Evolutionary conservation across 2,329 filamentous ascomycete genomes (phyloP).

Genomic region (Fusarium lateritium): DNA sequence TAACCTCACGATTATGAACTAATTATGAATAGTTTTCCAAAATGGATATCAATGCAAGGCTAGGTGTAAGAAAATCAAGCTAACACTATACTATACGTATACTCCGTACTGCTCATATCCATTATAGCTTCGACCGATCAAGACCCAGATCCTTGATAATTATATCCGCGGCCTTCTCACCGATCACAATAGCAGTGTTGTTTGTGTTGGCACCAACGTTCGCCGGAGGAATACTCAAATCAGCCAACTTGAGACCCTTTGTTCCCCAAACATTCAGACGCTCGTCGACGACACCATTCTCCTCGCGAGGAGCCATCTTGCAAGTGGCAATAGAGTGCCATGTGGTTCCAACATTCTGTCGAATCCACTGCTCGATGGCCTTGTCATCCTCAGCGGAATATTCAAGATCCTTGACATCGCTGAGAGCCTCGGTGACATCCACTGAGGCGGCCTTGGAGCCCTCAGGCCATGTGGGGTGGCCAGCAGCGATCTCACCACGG

Average conservation of each 20-base stretch:
- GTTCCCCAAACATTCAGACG: conserved; percentile 61
- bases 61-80: neutral
- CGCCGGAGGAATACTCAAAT: conserved; percentile 55
- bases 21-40: neutral
- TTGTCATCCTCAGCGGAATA: conserved; percentile 67
- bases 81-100: neutral
- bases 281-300: conserved; percentile 57
- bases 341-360: conserved; percentile 58
- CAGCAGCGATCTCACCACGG: conserved; percentile 60
- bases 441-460: conserved; percentile 60
- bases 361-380: conserved; percentile 62
- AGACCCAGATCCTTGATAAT: conserved; percentile 56
- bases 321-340: conserved; percentile 64
- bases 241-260: conserved; percentile 58
- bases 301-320: conserved; percentile 60
- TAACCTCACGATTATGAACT: neutral
- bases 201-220: conserved; percentile 66
- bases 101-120: neutral
- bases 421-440: conserved; percentile 60
- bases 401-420: conserved; percentile 57
- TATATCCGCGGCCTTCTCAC: conserved; percentile 63
- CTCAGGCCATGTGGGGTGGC: conserved; percentile 62
- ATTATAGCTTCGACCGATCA: neutral
- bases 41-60: neutral
- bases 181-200: conserved; percentile 63